Evolutionary conservation across 345 rosid species (phyloP).

Genomic region (Schrenkiella parvula): DNA sequence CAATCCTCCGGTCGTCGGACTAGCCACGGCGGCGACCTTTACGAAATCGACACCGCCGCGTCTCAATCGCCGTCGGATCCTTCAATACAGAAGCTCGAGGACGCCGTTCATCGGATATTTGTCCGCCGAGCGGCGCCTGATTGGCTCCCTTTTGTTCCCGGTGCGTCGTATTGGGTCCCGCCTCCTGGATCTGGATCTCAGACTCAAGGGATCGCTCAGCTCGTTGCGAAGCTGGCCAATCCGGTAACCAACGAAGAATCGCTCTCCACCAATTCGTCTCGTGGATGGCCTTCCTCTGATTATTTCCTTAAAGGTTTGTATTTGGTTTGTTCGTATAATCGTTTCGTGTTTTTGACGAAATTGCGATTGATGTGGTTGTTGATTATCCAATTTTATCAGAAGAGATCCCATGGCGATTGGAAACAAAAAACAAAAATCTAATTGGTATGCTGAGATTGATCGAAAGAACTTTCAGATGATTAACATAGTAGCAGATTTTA

Average conservation of each 20-base stretch:
- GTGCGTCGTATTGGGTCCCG: slow-evolving; percentile 95
- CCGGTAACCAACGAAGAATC: slow-evolving; percentile 52
- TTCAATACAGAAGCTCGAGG: slow-evolving; percentile 73
- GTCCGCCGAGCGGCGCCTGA: slow-evolving; percentile 90
- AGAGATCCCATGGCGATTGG: too few species aligned
- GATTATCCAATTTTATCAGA: too few species aligned
- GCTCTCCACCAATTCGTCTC: slow-evolving; percentile 48
- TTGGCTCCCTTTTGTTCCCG: slow-evolving; percentile 98
- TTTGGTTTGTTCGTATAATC: background rate
- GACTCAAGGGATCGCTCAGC: slow-evolving; percentile 61
- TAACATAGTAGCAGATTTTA: background rate
- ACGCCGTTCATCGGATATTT: slow-evolving; percentile 80
- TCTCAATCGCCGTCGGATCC: slow-evolving; percentile 53
- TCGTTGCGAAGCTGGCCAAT: slow-evolving; percentile 71
- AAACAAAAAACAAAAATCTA: too few species aligned
- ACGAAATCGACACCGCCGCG: slow-evolving; percentile 30
- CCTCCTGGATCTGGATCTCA: slow-evolving; percentile 55
- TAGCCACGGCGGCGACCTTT: slow-evolving; percentile 29
- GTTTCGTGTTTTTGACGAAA: background rate
- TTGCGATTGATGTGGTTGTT: background rate
- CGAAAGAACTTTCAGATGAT: background rate
- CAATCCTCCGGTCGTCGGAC: slow-evolving; percentile 40
- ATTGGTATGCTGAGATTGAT: too few species aligned
- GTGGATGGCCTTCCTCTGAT: slow-evolving; percentile 92
- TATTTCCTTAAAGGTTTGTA: slow-evolving; percentile 67